Base-by-base conservation (phyloP, 768 basidiomycete genomes). In the Rhodosporidiobolus odoratus region DNA sequence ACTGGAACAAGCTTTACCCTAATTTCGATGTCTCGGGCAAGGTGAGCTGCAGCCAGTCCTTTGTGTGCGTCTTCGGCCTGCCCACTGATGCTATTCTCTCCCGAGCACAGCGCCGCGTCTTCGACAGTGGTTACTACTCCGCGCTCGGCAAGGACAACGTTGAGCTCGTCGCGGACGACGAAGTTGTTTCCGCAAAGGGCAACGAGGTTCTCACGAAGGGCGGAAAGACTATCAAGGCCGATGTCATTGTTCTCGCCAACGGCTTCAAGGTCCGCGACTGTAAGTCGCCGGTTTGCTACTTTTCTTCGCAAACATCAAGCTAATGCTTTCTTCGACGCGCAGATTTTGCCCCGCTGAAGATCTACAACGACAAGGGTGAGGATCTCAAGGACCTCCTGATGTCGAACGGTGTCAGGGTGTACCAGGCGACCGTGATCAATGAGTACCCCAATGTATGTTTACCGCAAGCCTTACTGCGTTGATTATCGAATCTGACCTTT, bases 1-100 rank as follows among this genome's bases (percentile, higher is more conserved):
- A 78, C 68, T 72, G 70, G 59, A 59, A 77, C 21, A 59, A 58
- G 3, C 64, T 78, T 41, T 59, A 63, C 21, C 73, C 77, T 10
- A 68, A 76, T 34, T 78, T 71, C 57, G 68, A 70, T 38, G 53
- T 78, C 13, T 75, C 56, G 3, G 76, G 75, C 58, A 78, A 77
- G 66, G 72, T 69, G 0, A 3, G 69, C 63, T 17, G 4, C 38
- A 38, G n/a, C n/a, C 32, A 23, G 15, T 17, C 15, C 5, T 9
- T 16, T 30, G 9, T 40, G 21, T 32, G 1, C 23, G 15, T 12
- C 27, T 34, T 9, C 35, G 16, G 38, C 16, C 34, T 32, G 4
- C 34, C 45, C 35, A n/a, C 38, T n/a, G 17, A 52, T n/a, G 27
- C 9, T 40, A 5, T 12, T 15, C 23, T 56, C 50, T 45, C 16